Evolutionary conservation across 2,329 filamentous ascomycete genomes (phyloP).

Genomic region (Alternaria atra): DNA sequence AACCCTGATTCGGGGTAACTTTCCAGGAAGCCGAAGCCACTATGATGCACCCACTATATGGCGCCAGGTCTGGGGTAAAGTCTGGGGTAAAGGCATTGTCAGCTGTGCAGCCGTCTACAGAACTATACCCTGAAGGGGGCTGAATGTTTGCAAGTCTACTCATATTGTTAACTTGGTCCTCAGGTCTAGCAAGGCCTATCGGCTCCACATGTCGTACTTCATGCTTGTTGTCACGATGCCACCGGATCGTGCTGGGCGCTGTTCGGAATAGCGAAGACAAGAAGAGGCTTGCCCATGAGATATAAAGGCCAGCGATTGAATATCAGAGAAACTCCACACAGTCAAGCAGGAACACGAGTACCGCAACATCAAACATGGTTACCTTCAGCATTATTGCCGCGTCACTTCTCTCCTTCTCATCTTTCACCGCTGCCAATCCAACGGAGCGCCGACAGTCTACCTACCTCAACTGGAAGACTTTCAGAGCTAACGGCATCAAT

Average conservation of each 20-base stretch:
- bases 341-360: background rate
- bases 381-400: background rate
- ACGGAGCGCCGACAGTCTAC: background rate
- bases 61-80: background rate
- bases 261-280: background rate
- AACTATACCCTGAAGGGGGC: background rate
- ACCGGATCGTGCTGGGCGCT: no score
- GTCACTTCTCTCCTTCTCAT: background rate
- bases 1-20: background rate
- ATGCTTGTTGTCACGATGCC: background rate
- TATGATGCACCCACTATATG: background rate
- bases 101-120: background rate
- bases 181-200: background rate
- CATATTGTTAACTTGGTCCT: background rate
- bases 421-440: background rate
- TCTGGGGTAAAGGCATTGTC: background rate
- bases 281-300: background rate
- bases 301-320: background rate
- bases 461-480: slow-evolving; percentile 26
- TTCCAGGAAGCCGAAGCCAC: background rate
- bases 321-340: background rate
- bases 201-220: background rate
- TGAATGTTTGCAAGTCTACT: background rate
- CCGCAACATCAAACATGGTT: background rate
- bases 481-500: slow-evolving; percentile 33